A percentile compares a stretch with the other conserved stretches of the same genome.
Evolutionary conservation across 441 rosid genomes (phyloP).

Genomic region (Euphorbia celastroides): DNA sequence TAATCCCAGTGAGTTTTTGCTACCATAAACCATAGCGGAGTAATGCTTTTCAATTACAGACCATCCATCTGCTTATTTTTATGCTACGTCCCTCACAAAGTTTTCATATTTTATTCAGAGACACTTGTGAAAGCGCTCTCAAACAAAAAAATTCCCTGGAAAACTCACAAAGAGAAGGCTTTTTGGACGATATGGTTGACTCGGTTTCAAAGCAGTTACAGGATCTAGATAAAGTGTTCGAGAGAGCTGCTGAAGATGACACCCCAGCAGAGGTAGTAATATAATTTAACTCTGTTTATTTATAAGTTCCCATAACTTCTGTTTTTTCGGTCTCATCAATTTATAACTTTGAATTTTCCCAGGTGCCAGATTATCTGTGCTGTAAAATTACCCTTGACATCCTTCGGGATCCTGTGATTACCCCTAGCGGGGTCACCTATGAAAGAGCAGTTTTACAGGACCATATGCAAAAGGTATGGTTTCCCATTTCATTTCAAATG

Average conservation of each 20-base stretch:
- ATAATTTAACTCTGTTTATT: neutral
- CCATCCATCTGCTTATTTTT: neutral
- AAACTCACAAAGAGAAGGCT: constrained; percentile 44
- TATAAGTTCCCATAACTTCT: neutral
- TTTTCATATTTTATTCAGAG: constrained; percentile 41
- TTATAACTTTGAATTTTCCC: constrained; percentile 13
- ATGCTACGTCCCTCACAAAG: constrained; percentile 19
- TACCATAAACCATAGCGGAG: neutral
- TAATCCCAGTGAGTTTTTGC: constrained; percentile 30
- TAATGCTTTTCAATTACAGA: neutral
- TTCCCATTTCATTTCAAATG: neutral
- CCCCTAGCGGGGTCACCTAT: constrained; percentile 87
- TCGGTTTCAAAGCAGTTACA: constrained; percentile 39
- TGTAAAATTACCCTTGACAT: constrained; percentile 89
- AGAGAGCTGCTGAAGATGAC: constrained; percentile 65
- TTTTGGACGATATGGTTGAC: constrained; percentile 33
- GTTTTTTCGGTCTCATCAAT: neutral
- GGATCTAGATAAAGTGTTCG: constrained; percentile 49
- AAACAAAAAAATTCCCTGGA: constrained; percentile 49
- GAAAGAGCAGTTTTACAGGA: constrained; percentile 85
- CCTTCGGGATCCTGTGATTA: constrained; percentile 78
- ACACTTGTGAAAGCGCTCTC: constrained; percentile 74
- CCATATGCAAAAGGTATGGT: constrained; percentile 67
- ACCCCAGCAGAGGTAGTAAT: constrained; percentile 59
- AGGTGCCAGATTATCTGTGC: constrained; percentile 91